These are phyloP conservation scores for Bifiguratus adelaidae DNA, from an alignment of 192 early-diverging fungal genomes.

Conservation along the genomic window DNA sequence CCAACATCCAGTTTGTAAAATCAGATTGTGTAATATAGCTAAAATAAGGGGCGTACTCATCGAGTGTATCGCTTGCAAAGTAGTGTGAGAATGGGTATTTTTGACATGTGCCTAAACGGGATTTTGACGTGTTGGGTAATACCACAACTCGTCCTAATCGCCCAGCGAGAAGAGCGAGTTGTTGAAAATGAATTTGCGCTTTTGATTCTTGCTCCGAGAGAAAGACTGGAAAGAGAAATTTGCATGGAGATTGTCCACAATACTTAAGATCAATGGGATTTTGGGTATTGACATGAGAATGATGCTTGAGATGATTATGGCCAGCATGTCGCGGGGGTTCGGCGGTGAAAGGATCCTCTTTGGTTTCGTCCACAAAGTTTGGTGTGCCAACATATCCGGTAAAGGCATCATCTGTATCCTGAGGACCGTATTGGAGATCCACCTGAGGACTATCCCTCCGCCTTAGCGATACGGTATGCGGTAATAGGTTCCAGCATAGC, in stretches of 20 bases:
- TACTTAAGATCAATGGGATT: conserved; percentile 1
- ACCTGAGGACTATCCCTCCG: too few species aligned
- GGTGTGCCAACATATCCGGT: too few species aligned
- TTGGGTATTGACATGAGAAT: not conserved
- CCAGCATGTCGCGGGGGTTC: too few species aligned
- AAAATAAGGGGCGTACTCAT: not conserved
- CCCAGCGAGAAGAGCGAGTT: not conserved
- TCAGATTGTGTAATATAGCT: conserved; percentile 5
- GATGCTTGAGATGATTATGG: too few species aligned
- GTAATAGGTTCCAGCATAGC: too few species aligned
- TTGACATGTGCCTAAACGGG: not conserved
- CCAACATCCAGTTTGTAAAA: not conserved
- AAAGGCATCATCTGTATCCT: too few species aligned
- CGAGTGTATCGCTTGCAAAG: not conserved
- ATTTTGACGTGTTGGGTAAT: not conserved
- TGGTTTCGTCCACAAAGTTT: too few species aligned
- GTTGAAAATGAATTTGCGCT: not conserved
- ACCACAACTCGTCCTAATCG: not conserved
- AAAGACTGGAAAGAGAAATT: conserved; percentile 4
- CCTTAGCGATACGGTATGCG: too few species aligned
- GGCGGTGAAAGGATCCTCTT: too few species aligned
- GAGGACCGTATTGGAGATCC: too few species aligned
- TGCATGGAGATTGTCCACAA: not conserved
- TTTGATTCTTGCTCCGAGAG: conserved; percentile 6
- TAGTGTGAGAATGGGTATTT: conserved; percentile 5